These are phyloP conservation scores for Patellifolia procumbens DNA, from an alignment of 179 eudicot species.

Conservation along the genomic window DNA sequence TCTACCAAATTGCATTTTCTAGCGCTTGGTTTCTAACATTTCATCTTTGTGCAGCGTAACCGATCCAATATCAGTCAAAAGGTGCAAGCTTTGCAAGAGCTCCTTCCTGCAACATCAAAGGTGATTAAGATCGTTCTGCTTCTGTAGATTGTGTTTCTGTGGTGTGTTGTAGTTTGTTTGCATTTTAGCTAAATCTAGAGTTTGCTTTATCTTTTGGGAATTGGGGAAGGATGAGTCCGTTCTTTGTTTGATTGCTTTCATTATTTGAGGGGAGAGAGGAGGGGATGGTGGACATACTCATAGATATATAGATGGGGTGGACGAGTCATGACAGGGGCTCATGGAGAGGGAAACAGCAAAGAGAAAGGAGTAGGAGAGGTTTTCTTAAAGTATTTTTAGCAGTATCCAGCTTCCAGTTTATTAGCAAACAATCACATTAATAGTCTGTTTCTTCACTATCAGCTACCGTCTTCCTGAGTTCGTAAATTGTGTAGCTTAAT, in stretches of 20 bases:
- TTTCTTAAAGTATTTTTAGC: neutral
- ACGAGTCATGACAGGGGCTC: neutral
- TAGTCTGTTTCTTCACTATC: neutral
- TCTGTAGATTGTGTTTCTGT: neutral
- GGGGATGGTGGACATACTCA: no score
- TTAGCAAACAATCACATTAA: no score
- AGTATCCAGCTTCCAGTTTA: no score
- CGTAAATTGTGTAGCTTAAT: neutral
- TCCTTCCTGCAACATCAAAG: conserved; percentile 20
- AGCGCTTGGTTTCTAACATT: neutral
- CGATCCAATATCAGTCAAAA: conserved; percentile 9
- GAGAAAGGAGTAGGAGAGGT: neutral
- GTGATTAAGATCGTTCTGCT: conserved; percentile 15
- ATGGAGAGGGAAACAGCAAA: neutral
- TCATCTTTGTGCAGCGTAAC: conserved; percentile 12
- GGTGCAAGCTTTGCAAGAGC: conserved; percentile 18
- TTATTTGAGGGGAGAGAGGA: no score
- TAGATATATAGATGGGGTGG: neutral
- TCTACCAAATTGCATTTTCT: neutral
- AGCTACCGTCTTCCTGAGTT: neutral
- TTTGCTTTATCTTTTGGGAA: neutral
- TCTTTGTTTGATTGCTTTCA: neutral
- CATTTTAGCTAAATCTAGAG: neutral
- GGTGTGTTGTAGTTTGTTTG: neutral
- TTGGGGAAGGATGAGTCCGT: neutral